These are phyloP conservation scores for Lecanicillium sp. DNA, from an alignment of 2,329 filamentous ascomycete species.

Conservation along the genomic window DNA sequence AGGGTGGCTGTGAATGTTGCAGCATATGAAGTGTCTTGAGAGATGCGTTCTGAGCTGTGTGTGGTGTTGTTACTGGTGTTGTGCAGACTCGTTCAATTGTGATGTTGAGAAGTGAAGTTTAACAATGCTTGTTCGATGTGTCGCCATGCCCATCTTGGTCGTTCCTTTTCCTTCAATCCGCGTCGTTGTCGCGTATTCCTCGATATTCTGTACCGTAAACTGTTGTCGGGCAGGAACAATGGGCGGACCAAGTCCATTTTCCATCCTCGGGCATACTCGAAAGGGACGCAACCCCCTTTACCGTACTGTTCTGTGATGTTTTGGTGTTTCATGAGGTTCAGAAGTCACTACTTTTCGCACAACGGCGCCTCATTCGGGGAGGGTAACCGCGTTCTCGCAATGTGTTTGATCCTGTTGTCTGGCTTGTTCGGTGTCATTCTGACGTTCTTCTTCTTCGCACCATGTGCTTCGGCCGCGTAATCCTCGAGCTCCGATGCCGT, in stretches of 20 bases:
- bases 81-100: constrained; percentile 3
- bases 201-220: constrained; percentile 4
- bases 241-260: constrained; percentile 4
- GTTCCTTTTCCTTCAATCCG: constrained; percentile 1
- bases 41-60: constrained; percentile 3
- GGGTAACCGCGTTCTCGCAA: neutral
- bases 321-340: constrained; percentile 5
- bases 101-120: constrained; percentile 5
- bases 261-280: constrained; percentile 4
- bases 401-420: neutral
- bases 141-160: neutral
- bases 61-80: constrained; percentile 4
- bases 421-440: constrained; percentile 1
- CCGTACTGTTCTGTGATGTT: constrained; percentile 4
- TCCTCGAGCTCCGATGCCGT: constrained; percentile 3
- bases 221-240: constrained; percentile 4
- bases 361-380: constrained; percentile 4
- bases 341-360: constrained; percentile 4
- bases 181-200: constrained; percentile 5
- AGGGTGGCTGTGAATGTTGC: constrained; percentile 4
- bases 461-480: constrained; percentile 5
- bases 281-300: constrained; percentile 4
- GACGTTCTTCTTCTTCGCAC: constrained; percentile 5
- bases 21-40: constrained; percentile 4
- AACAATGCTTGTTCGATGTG: constrained; percentile 6